Base-by-base conservation (phyloP, 164 flowering plant species). In the Tinospora cordifolia region DNA sequence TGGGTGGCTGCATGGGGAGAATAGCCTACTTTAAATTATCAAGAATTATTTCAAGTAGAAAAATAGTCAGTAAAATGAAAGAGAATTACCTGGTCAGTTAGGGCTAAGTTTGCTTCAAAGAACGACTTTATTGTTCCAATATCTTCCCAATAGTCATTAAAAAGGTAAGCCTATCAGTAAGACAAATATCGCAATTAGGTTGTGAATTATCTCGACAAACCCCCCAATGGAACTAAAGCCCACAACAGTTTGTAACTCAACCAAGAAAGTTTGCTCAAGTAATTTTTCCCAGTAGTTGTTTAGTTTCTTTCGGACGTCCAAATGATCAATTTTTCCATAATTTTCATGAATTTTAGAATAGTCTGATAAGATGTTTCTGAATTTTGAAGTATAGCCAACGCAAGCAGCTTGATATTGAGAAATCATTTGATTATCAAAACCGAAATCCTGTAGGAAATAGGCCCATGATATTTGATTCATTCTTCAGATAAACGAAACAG, bases 101-200 rank as follows among this genome's bases (percentile, higher is more conserved):
- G 91, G 19, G 90, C 95, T 74, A 91, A 62, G 75, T 88, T 91
- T 40, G 97, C 97, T 66, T 91, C 95, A 69, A 80, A 91, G 69
- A 91, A 91, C 30, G 88, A 78, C 74, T 79, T 85, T 66, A 91
- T 82, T 34, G 91, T 91, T 68, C 97, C 95, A 65, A 91, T 90
- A 62, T 91, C 97, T 62, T 91, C 97, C 95, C 95, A 92, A 71
- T 92, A 92, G 75, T 85, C 97, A 76, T 86, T 85, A 77, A 90
- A 92, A 40, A 88, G 60, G 73, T 84, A 92, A 27, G 88, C 95
- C 97, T 91, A 86, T 14, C 47, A 51, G 59, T 51, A n/a, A 51
- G 59, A 51, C 59, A 51, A 6, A 17, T n/a, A 51, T 17, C 8
- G 19, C 5, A 0, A 78, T 24, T 62, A 71, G 13, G 27, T 62